Conservation (phyloP, 208 protist species). For the Wallacemonas rigidus region DNA sequence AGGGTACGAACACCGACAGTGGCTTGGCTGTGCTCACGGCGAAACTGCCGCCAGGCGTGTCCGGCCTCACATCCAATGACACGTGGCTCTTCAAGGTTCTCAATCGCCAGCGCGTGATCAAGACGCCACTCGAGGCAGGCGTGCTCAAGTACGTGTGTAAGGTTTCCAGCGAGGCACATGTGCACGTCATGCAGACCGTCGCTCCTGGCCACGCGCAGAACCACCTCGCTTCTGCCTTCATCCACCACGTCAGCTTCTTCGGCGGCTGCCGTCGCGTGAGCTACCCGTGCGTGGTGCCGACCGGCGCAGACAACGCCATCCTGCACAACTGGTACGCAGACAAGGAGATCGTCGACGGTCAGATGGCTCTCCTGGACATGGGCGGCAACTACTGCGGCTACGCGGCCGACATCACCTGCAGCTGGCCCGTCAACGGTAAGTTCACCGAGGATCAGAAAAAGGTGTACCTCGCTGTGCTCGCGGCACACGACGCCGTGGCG, state of each 20-base stretch:
- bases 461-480: conserved; percentile 96
- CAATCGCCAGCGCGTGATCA: conserved; percentile 77
- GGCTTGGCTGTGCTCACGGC: conserved; percentile 63
- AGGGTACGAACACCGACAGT: conserved; percentile 84
- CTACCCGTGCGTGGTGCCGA: conserved; percentile 96
- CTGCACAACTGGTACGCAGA: conserved; percentile 91
- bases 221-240: conserved; percentile 91
- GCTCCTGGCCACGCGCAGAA: conserved; percentile 93
- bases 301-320: conserved; percentile 85
- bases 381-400: conserved; percentile 96
- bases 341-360: conserved; percentile 74
- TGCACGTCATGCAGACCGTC: conserved; percentile 87
- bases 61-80: conserved; percentile 24
- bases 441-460: conserved; percentile 93
- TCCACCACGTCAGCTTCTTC: conserved; percentile 87
- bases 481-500: conserved; percentile 87
- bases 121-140: conserved; percentile 91
- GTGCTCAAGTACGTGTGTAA: conserved; percentile 89
- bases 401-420: conserved; percentile 97
- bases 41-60: conserved; percentile 41
- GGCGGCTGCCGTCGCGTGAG: conserved; percentile 89
- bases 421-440: conserved; percentile 96
- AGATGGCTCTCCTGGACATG: conserved; percentile 96
- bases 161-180: conserved; percentile 86
- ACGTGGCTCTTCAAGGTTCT: conserved; percentile 66